Conservation (phyloP, 805 yeast species). For the Saccharomycopsis sp. region DNA sequence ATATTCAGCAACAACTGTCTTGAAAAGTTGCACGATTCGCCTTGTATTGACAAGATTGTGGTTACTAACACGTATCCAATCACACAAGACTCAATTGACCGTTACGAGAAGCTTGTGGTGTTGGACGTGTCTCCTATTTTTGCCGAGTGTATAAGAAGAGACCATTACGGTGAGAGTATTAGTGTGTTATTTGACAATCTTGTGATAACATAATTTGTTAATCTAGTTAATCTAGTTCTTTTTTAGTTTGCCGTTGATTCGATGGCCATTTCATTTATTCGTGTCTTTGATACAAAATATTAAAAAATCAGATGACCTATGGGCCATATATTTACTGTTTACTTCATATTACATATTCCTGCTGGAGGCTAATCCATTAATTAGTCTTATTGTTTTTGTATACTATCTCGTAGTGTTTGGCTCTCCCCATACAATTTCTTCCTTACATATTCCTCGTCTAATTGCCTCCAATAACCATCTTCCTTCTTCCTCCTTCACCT, state of each 20-base stretch:
- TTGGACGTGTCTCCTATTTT: conserved; percentile 93
- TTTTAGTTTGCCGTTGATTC: background rate
- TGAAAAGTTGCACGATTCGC: conserved; percentile 68
- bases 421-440: no score
- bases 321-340: background rate
- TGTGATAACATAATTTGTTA: conserved; percentile 37
- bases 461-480: no score
- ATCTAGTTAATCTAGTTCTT: background rate
- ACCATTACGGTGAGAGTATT: conserved; percentile 96
- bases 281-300: background rate
- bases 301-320: background rate
- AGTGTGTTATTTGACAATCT: conserved; percentile 88
- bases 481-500: no score
- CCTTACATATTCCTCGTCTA: no score
- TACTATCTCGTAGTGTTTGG: no score
- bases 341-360: background rate
- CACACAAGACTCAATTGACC: conserved; percentile 48
- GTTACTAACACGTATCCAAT: conserved; percentile 97
- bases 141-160: conserved; percentile 98
- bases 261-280: background rate
- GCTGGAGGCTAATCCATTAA: no score
- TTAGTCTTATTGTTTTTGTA: no score
- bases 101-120: conserved; percentile 65
- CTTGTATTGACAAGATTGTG: conserved; percentile 83
- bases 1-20: conserved; percentile 83